phyloP scores from a whole-genome alignment of 2,329 filamentous ascomycete genomes.

The Colletotrichum truncatum region DNA sequence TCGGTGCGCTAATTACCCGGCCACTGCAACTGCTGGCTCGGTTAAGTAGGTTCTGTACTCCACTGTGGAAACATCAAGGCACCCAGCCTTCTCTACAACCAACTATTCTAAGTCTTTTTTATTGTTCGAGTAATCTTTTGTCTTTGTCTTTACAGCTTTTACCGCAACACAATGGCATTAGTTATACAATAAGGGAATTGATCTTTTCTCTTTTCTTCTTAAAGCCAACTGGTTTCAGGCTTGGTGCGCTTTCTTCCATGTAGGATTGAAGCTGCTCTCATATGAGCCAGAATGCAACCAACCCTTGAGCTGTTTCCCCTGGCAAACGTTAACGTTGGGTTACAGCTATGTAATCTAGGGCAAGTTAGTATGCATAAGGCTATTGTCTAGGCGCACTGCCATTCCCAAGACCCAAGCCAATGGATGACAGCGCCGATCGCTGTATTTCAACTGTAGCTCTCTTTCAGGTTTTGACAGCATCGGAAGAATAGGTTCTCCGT shows the following conservation, averaged over 20 bases:
- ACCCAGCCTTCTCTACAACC: background rate
- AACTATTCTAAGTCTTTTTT: background rate
- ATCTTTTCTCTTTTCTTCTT: too few species aligned
- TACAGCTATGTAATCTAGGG: background rate
- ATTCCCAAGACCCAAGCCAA: background rate
- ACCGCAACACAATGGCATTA: too few species aligned
- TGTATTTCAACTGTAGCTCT: background rate
- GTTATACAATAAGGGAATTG: too few species aligned
- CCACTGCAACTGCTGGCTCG: conserved; percentile 8
- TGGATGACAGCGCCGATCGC: background rate
- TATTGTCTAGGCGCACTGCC: background rate
- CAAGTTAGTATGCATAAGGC: background rate
- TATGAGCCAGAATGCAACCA: too few species aligned
- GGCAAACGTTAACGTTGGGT: background rate
- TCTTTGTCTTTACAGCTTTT: too few species aligned
- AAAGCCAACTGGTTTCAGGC: too few species aligned
- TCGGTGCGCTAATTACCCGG: conserved; percentile 28
- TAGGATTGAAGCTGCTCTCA: too few species aligned
- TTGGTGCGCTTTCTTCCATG: too few species aligned
- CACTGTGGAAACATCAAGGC: conserved; percentile 1
- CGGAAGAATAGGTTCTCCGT: background rate
- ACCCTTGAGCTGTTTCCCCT: background rate
- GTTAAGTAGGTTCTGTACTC: background rate
- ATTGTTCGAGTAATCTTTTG: too few species aligned
- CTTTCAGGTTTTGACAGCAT: background rate